These are phyloP conservation scores for Ananas comosus DNA, from an alignment of 176 grass and related monocot genomes.

Conservation along the genomic window DNA sequence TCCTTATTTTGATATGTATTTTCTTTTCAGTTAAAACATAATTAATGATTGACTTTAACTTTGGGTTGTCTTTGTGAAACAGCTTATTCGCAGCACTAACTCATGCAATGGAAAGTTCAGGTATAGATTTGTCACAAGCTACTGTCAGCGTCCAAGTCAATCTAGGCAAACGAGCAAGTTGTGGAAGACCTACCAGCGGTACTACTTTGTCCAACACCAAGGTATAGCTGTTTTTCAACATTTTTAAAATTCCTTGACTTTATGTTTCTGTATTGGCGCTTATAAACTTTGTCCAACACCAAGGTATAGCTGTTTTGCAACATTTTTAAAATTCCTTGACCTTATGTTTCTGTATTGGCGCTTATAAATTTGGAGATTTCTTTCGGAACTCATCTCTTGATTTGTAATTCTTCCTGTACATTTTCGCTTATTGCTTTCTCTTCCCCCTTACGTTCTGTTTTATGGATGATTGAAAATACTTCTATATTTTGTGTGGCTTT, in stretches of 20 bases:
- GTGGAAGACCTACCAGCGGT: conserved; percentile 31
- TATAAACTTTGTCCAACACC: conserved; percentile 21
- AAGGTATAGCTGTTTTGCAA: conserved; percentile 27
- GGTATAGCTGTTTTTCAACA: conserved; percentile 17
- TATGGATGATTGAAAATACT: too few relatives aligned
- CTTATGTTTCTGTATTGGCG: background rate
- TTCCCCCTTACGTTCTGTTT: too few relatives aligned
- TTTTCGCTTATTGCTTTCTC: too few relatives aligned
- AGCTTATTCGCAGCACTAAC: conserved; percentile 49
- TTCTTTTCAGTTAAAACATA: conserved; percentile 1
- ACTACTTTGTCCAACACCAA: conserved; percentile 35
- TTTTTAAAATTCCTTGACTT: background rate
- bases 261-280: background rate
- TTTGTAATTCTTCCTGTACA: too few relatives aligned
- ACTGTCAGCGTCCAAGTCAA: conserved; percentile 53
- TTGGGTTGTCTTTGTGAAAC: background rate
- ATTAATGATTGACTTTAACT: background rate
- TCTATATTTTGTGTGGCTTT: too few relatives aligned
- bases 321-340: background rate
- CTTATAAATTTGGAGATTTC: background rate
- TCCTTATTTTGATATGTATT: background rate
- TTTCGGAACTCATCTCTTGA: background rate
- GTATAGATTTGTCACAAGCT: conserved; percentile 57
- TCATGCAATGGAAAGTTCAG: conserved; percentile 54
- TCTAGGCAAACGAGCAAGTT: conserved; percentile 44